A percentile compares a stretch with the other conserved stretches of the same genome.
phyloP scores from a whole-genome alignment of 108 stramenopile genomes.

The Nannochloropsis oceanica region DNA sequence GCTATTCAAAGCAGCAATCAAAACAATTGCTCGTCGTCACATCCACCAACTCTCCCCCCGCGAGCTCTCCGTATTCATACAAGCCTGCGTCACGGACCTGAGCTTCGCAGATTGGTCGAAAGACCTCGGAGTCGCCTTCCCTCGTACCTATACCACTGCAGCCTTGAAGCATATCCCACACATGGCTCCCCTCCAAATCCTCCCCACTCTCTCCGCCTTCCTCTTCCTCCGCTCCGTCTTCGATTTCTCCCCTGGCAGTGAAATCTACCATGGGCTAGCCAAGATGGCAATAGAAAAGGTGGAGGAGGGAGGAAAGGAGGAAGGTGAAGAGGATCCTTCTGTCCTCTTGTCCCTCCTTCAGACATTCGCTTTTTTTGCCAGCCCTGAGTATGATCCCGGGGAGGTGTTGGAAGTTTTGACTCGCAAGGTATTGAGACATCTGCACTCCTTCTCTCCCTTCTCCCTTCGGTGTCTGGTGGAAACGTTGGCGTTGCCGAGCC shows the following conservation, averaged over 20 bases:
- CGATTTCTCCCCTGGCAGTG: not conserved
- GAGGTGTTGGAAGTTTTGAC: not conserved
- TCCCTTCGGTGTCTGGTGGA: not conserved
- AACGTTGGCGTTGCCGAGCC: not conserved
- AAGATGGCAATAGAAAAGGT: not conserved
- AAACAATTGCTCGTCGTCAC: not conserved
- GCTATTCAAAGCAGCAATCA: not conserved
- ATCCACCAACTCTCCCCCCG: not conserved
- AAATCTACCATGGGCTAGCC: not conserved
- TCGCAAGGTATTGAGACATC: not conserved
- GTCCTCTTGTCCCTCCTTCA: not conserved
- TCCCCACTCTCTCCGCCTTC: not conserved
- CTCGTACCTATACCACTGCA: not conserved
- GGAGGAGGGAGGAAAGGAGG: not conserved
- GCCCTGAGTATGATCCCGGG: not conserved
- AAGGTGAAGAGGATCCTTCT: not conserved
- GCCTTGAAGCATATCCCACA: not conserved
- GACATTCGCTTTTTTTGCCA: not conserved
- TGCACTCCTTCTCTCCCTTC: not conserved
- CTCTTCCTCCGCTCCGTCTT: not conserved
- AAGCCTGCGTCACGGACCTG: not conserved
- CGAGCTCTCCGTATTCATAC: not conserved
- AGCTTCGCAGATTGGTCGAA: not conserved
- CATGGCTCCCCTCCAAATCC: not conserved
- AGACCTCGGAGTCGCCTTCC: not conserved